These are phyloP conservation scores for Seiridium cupressi DNA, from an alignment of 2,329 filamentous ascomycete species.

Conservation along the genomic window DNA sequence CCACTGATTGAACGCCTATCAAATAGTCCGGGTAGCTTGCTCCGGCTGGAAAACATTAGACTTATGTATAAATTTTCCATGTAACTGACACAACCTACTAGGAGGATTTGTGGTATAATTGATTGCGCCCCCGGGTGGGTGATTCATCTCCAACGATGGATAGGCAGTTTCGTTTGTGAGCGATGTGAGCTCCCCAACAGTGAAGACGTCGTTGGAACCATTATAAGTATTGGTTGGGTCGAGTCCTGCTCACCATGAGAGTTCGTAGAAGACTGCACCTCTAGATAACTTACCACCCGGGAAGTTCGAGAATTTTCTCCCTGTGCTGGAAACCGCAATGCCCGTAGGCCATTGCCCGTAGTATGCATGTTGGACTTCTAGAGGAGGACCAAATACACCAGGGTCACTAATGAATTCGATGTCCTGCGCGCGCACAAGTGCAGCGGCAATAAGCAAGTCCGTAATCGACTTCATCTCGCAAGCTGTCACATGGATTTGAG, in stretches of 20 bases:
- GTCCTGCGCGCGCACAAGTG: not conserved
- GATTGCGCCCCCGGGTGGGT: constrained; percentile 28
- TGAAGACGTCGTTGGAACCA: constrained; percentile 33
- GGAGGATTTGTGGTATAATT: not conserved
- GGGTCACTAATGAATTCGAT: not conserved
- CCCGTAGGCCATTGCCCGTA: constrained; percentile 47
- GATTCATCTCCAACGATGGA: constrained; percentile 35
- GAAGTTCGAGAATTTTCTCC: constrained; percentile 52
- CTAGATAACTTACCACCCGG: constrained; percentile 26
- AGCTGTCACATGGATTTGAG: too few species aligned
- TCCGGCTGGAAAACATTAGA: constrained; percentile 19
- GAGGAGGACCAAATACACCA: constrained; percentile 33
- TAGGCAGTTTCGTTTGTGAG: constrained; percentile 20
- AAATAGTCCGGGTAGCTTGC: constrained; percentile 47
- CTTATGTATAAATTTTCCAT: too few species aligned
- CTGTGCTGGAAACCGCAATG: constrained; percentile 48
- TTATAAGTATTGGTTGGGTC: constrained; percentile 44
- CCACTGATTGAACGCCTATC: constrained; percentile 50
- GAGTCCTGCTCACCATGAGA: constrained; percentile 30
- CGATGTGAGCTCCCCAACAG: constrained; percentile 34
- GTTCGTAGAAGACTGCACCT: not conserved
- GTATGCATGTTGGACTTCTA: constrained; percentile 49
- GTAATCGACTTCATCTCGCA: not conserved
- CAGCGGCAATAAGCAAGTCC: not conserved
- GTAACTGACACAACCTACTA: not conserved